Evolutionary conservation across 352 stramenopile genomes (phyloP).

Genomic region (Globisporangium alternatum): DNA sequence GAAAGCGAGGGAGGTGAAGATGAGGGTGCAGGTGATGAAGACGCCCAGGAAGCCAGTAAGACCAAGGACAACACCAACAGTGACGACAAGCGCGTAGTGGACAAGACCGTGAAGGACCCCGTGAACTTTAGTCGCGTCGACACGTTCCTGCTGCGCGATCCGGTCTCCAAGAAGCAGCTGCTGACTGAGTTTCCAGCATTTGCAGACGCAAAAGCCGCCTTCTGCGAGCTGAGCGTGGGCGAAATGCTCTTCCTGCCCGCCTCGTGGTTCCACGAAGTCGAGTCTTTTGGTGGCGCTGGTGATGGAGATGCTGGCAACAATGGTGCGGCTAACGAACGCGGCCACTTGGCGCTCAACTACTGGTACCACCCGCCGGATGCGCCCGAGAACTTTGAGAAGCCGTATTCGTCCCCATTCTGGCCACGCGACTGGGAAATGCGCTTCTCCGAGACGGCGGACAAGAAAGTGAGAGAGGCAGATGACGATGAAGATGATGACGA

Average conservation of each 20-base stretch:
- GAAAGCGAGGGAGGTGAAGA: constrained; percentile 58
- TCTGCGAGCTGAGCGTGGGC: constrained; percentile 84
- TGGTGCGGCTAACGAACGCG: constrained; percentile 21
- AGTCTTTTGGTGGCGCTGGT: constrained; percentile 51
- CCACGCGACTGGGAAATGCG: constrained; percentile 59
- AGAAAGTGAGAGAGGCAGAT: neutral
- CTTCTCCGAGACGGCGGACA: constrained; percentile 15
- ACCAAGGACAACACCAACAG: neutral
- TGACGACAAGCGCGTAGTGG: constrained; percentile 21
- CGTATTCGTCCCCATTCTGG: constrained; percentile 84
- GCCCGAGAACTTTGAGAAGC: constrained; percentile 45
- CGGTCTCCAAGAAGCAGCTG: constrained; percentile 30
- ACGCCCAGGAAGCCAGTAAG: constrained; percentile 24
- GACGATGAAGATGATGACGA: constrained; percentile 10
- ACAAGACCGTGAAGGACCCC: constrained; percentile 63
- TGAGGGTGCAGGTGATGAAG: constrained; percentile 40
- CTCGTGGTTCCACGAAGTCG: constrained; percentile 98
- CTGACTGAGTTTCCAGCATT: constrained; percentile 62
- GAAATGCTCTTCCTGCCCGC: constrained; percentile 96
- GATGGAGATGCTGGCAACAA: no score
- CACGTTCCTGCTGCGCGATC: constrained; percentile 36
- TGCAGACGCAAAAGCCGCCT: constrained; percentile 45
- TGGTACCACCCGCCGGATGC: constrained; percentile 86
- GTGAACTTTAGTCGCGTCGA: constrained; percentile 80
- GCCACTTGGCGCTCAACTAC: constrained; percentile 88